These are phyloP conservation scores for Hsuehochloa calcarea DNA, from an alignment of 176 grass and related monocot species.

Conservation along the genomic window DNA sequence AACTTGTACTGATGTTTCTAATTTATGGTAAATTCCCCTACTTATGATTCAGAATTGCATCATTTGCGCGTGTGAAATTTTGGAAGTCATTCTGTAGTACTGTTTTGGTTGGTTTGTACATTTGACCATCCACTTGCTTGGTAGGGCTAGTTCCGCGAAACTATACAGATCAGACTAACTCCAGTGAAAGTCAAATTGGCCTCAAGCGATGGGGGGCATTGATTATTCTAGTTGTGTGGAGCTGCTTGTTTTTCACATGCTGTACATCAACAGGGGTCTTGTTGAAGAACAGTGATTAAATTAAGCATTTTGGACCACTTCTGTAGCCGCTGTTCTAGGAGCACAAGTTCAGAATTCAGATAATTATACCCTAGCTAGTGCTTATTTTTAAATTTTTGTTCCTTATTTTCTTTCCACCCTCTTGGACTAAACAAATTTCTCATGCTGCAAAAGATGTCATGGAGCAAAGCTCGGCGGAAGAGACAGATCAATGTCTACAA, in stretches of 20 bases:
- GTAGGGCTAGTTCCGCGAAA: not conserved
- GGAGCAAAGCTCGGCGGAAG: not conserved
- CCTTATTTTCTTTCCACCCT: not conserved
- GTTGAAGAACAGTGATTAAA: conserved; percentile 9
- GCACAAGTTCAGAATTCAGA: conserved; percentile 1
- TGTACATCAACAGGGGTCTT: not conserved
- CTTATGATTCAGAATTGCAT: conserved; percentile 9
- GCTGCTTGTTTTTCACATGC: conserved; percentile 38
- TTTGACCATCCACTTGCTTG: conserved; percentile 6
- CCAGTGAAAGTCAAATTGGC: conserved; percentile 5
- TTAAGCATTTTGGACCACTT: conserved; percentile 28
- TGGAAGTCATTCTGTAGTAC: not conserved
- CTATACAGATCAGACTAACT: not conserved
- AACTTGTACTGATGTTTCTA: conserved; percentile 28
- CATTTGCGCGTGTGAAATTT: not conserved
- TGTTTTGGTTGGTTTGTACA: not conserved
- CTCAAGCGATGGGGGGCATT: not conserved
- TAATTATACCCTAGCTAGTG: not conserved
- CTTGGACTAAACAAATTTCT: not conserved
- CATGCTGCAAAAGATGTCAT: not conserved
- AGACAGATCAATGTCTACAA: not conserved
- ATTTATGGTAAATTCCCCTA: conserved; percentile 20
- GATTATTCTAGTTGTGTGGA: conserved; percentile 28
- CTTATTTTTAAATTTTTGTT: not conserved
- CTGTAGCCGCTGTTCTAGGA: not conserved